A percentile compares a stretch with the other conserved stretches of the same genome.
Evolutionary conservation across 768 basidiomycete species (phyloP).

Genomic region (Atractiella rhizophila): DNA sequence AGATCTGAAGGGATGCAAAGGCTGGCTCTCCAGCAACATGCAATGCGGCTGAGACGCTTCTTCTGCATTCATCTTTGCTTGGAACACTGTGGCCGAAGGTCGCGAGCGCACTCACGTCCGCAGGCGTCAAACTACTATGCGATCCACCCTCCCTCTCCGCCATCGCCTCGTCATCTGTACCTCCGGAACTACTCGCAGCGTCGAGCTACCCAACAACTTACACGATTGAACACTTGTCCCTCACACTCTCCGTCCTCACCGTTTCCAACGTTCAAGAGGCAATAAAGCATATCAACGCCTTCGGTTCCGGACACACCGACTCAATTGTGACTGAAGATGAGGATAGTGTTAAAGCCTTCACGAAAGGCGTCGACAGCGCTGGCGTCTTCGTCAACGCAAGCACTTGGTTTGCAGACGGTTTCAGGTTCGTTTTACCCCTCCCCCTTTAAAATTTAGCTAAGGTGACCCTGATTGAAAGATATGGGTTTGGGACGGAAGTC

Average conservation of each 20-base stretch:
- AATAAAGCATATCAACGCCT: constrained; percentile 66
- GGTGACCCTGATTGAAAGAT: too few relatives aligned
- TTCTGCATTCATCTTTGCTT: constrained; percentile 53
- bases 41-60: constrained; percentile 69
- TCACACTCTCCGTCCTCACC: constrained; percentile 53
- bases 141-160: constrained; percentile 39
- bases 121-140: constrained; percentile 53
- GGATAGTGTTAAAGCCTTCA: constrained; percentile 38
- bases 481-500: constrained; percentile 92
- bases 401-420: constrained; percentile 89
- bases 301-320: constrained; percentile 91
- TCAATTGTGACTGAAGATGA: constrained; percentile 64
- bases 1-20: too few relatives aligned
- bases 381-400: constrained; percentile 86
- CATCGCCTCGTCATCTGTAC: constrained; percentile 24
- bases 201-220: constrained; percentile 40
- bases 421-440: too few relatives aligned
- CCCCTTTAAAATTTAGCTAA: too few relatives aligned
- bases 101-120: constrained; percentile 39
- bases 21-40: constrained; percentile 97
- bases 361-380: constrained; percentile 66
- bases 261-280: constrained; percentile 48
- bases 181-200: constrained; percentile 23
- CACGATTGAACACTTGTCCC: constrained; percentile 62
- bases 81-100: constrained; percentile 55